These are phyloP conservation scores for Lycium ferocissimum DNA, from an alignment of 257 asterid genomes.

Conservation along the genomic window DNA sequence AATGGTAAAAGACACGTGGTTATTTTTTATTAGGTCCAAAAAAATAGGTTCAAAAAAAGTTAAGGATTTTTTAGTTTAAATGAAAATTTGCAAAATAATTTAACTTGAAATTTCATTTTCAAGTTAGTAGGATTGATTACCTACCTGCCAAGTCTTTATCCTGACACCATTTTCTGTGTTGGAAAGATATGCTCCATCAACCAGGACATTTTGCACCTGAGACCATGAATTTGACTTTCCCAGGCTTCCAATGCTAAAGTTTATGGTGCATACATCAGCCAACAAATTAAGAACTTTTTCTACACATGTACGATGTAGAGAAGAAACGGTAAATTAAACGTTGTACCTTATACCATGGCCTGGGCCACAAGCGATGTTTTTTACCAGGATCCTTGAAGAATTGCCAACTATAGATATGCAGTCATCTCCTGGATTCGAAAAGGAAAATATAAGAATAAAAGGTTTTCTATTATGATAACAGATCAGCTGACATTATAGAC, in stretches of 20 bases:
- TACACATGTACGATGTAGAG: background rate
- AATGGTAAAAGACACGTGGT: no score
- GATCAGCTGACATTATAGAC: no score
- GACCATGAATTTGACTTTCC: conserved; percentile 62
- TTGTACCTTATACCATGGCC: conserved; percentile 93
- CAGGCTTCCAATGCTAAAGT: conserved; percentile 85
- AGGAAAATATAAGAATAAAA: background rate
- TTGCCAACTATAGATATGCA: conserved; percentile 87
- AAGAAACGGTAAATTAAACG: background rate
- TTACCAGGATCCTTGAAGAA: conserved; percentile 63
- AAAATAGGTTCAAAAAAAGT: no score
- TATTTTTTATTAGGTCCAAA: no score
- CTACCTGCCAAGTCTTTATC: conserved; percentile 98
- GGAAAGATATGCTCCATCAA: conserved; percentile 56
- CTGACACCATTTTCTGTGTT: conserved; percentile 73
- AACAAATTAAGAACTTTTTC: background rate
- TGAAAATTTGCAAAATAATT: no score
- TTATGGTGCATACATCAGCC: background rate
- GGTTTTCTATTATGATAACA: no score
- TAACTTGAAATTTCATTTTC: no score
- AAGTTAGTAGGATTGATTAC: background rate
- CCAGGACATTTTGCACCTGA: conserved; percentile 62
- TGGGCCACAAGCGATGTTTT: conserved; percentile 58
- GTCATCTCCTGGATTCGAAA: conserved; percentile 70
- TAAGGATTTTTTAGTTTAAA: no score